phyloP scores from a whole-genome alignment of 495 filamentous ascomycete genomes.

The Neurospora sublineolata region DNA sequence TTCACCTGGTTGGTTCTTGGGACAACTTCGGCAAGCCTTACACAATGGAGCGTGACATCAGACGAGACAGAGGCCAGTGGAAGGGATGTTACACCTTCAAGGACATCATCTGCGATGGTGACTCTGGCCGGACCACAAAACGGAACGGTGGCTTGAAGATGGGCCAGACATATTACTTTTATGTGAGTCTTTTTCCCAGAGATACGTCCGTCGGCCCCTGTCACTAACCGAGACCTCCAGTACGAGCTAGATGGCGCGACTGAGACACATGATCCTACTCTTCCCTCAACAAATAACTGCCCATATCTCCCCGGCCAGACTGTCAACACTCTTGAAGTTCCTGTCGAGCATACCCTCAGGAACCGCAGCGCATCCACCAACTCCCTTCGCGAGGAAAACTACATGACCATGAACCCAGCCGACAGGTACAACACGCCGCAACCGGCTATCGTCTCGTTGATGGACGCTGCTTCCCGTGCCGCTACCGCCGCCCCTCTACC shows the following conservation, averaged over 20 bases:
- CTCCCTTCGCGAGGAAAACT: conserved; percentile 36
- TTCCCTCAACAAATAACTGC: conserved; percentile 65
- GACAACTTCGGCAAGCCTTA: conserved; percentile 76
- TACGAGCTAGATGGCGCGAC: conserved; percentile 67
- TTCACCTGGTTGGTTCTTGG: conserved; percentile 83
- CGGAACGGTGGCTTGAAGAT: conserved; percentile 75
- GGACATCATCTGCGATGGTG: conserved; percentile 74
- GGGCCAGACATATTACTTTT: conserved; percentile 92
- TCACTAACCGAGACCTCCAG: conserved; percentile 32
- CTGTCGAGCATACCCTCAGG: conserved; percentile 49
- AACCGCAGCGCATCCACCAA: conserved; percentile 40
- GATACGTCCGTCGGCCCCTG: conserved; percentile 1
- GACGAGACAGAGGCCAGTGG: conserved; percentile 63
- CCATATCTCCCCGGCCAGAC: conserved; percentile 78
- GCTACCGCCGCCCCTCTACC: conserved; percentile 48
- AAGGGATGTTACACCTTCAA: conserved; percentile 73
- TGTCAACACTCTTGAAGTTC: conserved; percentile 72
- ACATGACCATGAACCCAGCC: conserved; percentile 65
- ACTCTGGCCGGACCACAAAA: conserved; percentile 40
- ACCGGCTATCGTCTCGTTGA: conserved; percentile 39
- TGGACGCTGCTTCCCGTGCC: conserved; percentile 30
- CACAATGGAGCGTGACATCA: conserved; percentile 63
- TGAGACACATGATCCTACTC: conserved; percentile 58
- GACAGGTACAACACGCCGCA: conserved; percentile 64
- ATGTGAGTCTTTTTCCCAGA: conserved; percentile 43